Evolutionary conservation across 768 basidiomycete species (phyloP).

Genomic region (Amanita phalloides): DNA sequence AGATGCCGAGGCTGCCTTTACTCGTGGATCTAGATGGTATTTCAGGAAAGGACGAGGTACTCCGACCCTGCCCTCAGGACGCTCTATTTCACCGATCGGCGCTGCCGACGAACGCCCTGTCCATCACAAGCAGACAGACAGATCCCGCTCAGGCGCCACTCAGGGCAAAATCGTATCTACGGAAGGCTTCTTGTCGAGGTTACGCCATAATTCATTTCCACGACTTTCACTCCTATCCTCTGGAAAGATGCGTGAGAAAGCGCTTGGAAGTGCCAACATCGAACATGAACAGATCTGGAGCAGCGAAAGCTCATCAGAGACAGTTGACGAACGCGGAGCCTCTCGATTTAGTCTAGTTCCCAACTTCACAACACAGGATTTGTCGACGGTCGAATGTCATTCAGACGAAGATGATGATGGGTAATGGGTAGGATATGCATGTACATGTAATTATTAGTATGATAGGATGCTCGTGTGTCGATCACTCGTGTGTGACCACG

Average conservation of each 20-base stretch:
- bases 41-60: constrained; percentile 37
- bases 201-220: constrained; percentile 35
- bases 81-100: not conserved
- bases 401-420: not conserved
- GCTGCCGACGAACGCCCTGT: not conserved
- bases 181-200: constrained; percentile 27
- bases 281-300: constrained; percentile 36
- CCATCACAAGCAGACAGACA: constrained; percentile 1
- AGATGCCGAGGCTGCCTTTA: constrained; percentile 67
- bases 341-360: not conserved
- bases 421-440: not conserved
- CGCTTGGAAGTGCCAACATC: constrained; percentile 17
- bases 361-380: not conserved
- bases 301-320: constrained; percentile 49
- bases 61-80: constrained; percentile 15
- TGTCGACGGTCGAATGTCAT: not conserved
- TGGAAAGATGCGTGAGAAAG: constrained; percentile 11
- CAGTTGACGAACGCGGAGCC: not conserved
- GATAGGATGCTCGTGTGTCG: not conserved
- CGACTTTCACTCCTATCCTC: constrained; percentile 25
- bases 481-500: not conserved
- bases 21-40: constrained; percentile 42
- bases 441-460: not conserved
- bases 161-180: constrained; percentile 9
- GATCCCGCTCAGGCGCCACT: constrained; percentile 4